Base-by-base conservation (phyloP, 768 basidiomycete species). In the Amanita molliuscula region DNA sequence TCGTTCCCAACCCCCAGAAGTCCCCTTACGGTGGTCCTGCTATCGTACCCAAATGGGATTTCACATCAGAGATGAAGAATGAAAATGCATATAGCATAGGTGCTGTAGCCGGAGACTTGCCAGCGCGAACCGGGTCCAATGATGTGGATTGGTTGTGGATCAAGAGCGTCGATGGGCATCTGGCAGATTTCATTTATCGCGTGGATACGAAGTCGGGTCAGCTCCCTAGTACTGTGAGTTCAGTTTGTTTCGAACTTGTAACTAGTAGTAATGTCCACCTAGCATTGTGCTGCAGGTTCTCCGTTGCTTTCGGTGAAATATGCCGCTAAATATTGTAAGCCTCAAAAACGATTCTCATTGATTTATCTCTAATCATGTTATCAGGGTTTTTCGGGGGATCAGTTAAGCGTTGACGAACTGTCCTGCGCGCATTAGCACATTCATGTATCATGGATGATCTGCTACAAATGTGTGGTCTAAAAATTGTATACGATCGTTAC, bases 71-170 rank as follows among this genome's bases (percentile, higher is more conserved):
- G 15, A 59, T 62, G 33, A 73, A 71, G 6, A 68, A 76, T 49
- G 47, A 67, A 0, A 57, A 72, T 34, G 75, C 75, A 3, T 79
- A 67, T 53, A 73, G 76, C 21, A 59, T 77, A 26, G 78, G 62
- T 8, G 67, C 69, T 11, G 75, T 70, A 56, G 59, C 61, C 16
- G 72, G 62, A 0, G 63, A 66, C 48, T 46, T 79, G 6, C 56
- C 69, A 4, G 67, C 76, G 0, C 74, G 76, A 4, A 65, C 64
- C 4, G 65, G 70, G 16, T 40, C 59, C 0, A 47, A 60, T 29
- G 72, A 82, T 55, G 67, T 84, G 21, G 76, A 80, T 52, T 82
- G 78, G 76, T 63, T 83, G 3, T 62, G 71, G 54, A 58, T 86
- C 18, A 67, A 63, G n/a, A 59, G 54, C 21, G 63, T 77, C 3